A percentile compares a stretch with the other conserved stretches of the same genome.
These are phyloP conservation scores for Neopestalotiopsis sp. DNA, from an alignment of 2,329 filamentous ascomycete species.

Conservation along the genomic window DNA sequence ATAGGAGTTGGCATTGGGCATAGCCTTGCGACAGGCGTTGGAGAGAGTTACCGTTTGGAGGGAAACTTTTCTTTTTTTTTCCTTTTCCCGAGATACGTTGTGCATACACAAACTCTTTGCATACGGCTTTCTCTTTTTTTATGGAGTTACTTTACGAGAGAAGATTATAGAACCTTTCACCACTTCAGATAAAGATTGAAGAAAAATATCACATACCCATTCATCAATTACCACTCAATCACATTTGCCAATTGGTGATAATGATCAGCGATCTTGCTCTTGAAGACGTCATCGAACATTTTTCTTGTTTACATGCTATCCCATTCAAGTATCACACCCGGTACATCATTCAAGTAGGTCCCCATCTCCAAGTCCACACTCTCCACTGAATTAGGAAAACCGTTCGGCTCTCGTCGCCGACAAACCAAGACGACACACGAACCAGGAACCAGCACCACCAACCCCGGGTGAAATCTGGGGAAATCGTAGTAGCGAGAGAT, in stretches of 20 bases:
- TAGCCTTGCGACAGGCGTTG: constrained; percentile 6
- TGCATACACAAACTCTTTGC: not conserved
- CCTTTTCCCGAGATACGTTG: not conserved
- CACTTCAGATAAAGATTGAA: not conserved
- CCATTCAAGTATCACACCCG: not conserved
- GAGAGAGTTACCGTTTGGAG: constrained; percentile 3
- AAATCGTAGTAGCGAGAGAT: not conserved
- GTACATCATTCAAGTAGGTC: not conserved
- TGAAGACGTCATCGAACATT: not conserved
- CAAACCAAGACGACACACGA: not conserved
- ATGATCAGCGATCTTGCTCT: not conserved
- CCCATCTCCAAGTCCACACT: constrained; percentile 5
- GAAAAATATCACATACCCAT: not conserved
- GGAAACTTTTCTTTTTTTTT: not conserved
- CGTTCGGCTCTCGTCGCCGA: constrained; percentile 3
- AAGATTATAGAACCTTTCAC: constrained; percentile 3
- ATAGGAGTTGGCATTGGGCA: constrained; percentile 8
- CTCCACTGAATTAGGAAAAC: constrained; percentile 10
- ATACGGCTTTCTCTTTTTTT: not conserved
- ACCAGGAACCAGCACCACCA: not conserved
- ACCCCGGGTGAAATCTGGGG: not conserved
- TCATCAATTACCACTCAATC: not conserved
- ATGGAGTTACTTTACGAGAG: not conserved
- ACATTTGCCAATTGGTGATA: not conserved
- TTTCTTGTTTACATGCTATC: not conserved